A percentile compares a stretch with the other conserved stretches of the same genome.
Conservation (phyloP, 2,329 filamentous ascomycete genomes). For the Aspergillus melleus region DNA sequence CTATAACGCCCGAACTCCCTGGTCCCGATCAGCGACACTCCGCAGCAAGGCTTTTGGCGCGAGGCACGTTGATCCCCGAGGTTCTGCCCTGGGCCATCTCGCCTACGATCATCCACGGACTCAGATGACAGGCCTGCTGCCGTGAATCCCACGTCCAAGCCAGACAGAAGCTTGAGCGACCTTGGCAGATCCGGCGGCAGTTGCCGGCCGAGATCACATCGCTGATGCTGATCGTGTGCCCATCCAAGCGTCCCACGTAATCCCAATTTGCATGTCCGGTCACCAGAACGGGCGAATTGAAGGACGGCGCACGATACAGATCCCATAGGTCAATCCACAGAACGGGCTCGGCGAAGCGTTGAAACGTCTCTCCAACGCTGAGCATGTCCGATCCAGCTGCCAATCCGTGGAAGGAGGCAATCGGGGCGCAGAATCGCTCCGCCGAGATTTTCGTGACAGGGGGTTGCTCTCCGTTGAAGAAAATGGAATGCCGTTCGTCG, state of each 20-base stretch:
- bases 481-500: not conserved
- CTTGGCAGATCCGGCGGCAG: not conserved
- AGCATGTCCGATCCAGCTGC: not conserved
- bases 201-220: not conserved
- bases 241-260: constrained; percentile 4
- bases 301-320: not conserved
- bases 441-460: constrained; percentile 1
- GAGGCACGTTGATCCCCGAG: constrained; percentile 5
- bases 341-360: not conserved
- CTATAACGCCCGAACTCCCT: not conserved
- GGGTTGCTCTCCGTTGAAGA: constrained; percentile 4
- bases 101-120: constrained; percentile 3
- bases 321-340: constrained; percentile 7
- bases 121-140: constrained; percentile 1
- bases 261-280: constrained; percentile 1
- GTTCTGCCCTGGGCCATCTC: not conserved
- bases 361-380: constrained; percentile 1
- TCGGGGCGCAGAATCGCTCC: constrained; percentile 4
- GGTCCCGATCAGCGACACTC: not conserved
- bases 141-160: constrained; percentile 5
- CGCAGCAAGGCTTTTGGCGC: not conserved
- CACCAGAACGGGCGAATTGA: not conserved
- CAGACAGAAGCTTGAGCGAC: constrained; percentile 1
- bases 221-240: constrained; percentile 1
- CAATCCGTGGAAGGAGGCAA: constrained; percentile 1